Base-by-base conservation (phyloP, 345 rosid species). In the Cardiospermum halicacabum region DNA sequence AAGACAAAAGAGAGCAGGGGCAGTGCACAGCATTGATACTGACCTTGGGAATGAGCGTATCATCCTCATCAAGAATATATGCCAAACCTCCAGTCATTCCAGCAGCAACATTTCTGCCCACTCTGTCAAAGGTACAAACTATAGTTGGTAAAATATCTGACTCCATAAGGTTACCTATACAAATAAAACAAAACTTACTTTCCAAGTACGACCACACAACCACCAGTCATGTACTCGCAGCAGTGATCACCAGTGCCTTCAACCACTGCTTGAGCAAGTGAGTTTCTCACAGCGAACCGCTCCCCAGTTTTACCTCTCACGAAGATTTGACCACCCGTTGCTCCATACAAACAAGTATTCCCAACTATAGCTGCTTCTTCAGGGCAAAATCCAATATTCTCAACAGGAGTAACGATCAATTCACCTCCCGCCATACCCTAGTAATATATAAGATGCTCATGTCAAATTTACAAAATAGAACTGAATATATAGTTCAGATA, bases 351-450 rank as follows among this genome's bases (percentile, higher is more conserved):
- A 77, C 99, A 94, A 60, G 97, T 94, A 48, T 91, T 94, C 36
- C 99, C 99, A 1, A 94, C 97, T 64, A 94, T 94, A 2, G 99
- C 69, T 60, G 99, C 97, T 57, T 94, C 91, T 77, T 94, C 99
- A 0, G 97, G 95, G 65, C 70, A 78, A 80, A 91, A 94, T 11
- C 99, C 99, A 21, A 82, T 78, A 49, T 61, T 62, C 26, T 91
- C 95, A 34, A 83, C 86, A 8, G 99, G 93, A 60, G 85, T 84
- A 67, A 94, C 91, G 13, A 91, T 93, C 78, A 94, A 31, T 76
- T 91, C 99, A 69, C 99, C 96, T 63, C 99, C 99, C 42, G 99
- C 99, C 92, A 94, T 94, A 70, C 99, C 96, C 99, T 94, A 56
- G 2, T 24, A 61, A 65, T 47, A 73, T 71, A 74, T 45, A 66